Conservation (phyloP, 192 early-diverging fungal species). For the Coemansia sp. region DNA sequence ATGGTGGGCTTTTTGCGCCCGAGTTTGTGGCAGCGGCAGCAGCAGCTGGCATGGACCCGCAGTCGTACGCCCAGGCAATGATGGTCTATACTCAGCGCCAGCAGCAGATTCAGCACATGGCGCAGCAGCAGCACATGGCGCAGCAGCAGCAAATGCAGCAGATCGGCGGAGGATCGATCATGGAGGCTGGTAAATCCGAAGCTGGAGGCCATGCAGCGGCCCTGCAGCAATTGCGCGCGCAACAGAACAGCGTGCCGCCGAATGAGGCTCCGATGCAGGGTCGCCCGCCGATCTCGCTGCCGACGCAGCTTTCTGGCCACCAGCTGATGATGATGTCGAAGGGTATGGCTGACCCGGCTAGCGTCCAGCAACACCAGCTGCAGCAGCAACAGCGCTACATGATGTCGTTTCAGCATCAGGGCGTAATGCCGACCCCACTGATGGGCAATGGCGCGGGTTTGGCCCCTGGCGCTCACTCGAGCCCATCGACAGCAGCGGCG, state of each 20-base stretch:
- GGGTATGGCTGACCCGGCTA: background rate
- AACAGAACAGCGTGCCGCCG: constrained; percentile 3
- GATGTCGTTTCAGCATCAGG: constrained; percentile 14
- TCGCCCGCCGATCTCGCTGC: background rate
- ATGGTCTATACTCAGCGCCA: constrained; percentile 20
- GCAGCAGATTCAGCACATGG: constrained; percentile 19
- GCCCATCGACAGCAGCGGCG: background rate
- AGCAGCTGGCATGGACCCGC: constrained; percentile 4
- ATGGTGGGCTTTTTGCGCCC: background rate
- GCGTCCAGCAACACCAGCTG: constrained; percentile 1
- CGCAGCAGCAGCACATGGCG: background rate
- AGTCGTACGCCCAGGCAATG: constrained; percentile 11
- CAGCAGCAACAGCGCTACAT: constrained; percentile 19
- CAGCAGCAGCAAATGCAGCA: constrained; percentile 15
- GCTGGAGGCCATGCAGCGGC: background rate
- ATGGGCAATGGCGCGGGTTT: background rate
- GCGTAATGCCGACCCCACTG: background rate
- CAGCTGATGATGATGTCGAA: constrained; percentile 2
- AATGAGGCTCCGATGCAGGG: background rate
- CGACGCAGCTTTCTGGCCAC: background rate
- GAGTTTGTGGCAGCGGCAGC: constrained; percentile 14
- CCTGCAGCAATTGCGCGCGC: constrained; percentile 3
- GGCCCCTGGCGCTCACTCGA: background rate
- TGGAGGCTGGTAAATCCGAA: background rate
- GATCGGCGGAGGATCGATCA: constrained; percentile 2